These are phyloP conservation scores for Homolaphlyctis polyrhiza DNA, from an alignment of 371 early-diverging fungal species.

Conservation along the genomic window DNA sequence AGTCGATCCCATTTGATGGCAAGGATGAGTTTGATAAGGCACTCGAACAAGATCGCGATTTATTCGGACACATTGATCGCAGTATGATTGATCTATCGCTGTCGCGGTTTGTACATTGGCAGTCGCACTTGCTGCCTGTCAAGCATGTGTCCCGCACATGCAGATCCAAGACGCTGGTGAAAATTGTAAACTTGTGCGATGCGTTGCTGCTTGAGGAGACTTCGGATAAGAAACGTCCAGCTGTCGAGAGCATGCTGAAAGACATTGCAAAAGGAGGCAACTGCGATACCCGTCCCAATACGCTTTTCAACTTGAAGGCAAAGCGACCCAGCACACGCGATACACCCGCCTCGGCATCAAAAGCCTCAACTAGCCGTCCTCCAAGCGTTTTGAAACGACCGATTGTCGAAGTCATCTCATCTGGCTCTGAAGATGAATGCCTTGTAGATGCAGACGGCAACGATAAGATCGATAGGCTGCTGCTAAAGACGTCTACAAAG, in stretches of 20 bases:
- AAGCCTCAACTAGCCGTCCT: neutral
- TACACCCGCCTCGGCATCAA: neutral
- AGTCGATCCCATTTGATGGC: neutral
- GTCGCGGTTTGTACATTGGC: neutral
- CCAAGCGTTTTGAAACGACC: neutral
- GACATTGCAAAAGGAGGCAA: neutral
- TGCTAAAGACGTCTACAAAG: too few relatives aligned
- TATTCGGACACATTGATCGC: neutral
- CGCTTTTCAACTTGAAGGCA: too few relatives aligned
- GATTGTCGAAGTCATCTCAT: neutral
- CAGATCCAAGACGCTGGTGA: neutral
- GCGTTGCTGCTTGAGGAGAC: neutral
- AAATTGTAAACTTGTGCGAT: neutral
- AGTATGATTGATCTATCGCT: neutral
- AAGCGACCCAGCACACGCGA: neutral
- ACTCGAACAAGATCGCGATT: neutral
- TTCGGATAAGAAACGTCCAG: neutral
- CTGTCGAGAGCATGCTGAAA: neutral
- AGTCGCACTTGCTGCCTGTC: neutral
- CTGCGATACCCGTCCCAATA: too few relatives aligned
- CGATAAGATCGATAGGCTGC: neutral
- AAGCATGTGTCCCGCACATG: neutral
- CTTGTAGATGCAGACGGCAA: neutral
- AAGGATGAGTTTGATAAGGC: too few relatives aligned
- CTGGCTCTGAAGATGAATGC: neutral